Conservation (phyloP, 2,329 filamentous ascomycete species). For the Fusarium metavorans region DNA sequence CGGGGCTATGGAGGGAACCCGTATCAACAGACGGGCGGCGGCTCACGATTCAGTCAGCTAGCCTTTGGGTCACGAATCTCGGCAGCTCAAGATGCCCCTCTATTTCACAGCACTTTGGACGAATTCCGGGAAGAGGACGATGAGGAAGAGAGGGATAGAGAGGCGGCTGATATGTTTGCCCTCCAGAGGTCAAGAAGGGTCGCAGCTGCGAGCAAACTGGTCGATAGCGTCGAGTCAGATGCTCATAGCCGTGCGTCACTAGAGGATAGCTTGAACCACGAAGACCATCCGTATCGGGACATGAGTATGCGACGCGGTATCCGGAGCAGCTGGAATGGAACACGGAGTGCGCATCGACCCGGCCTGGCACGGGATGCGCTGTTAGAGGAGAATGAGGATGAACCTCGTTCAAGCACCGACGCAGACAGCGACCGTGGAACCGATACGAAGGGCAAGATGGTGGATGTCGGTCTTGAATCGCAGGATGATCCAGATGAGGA, state of each 20-base stretch:
- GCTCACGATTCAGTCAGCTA: constrained; percentile 77
- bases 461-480: constrained; percentile 86
- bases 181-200: constrained; percentile 90
- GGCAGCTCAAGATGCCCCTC: constrained; percentile 80
- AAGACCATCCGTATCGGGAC: constrained; percentile 57
- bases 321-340: constrained; percentile 74
- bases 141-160: constrained; percentile 87
- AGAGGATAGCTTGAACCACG: constrained; percentile 47
- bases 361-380: constrained; percentile 47
- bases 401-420: constrained; percentile 50
- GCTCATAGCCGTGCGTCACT: constrained; percentile 54
- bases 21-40: constrained; percentile 80
- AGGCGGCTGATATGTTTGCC: constrained; percentile 94
- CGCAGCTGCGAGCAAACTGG: constrained; percentile 84
- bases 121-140: constrained; percentile 95
- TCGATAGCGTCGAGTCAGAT: constrained; percentile 87
- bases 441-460: constrained; percentile 74
- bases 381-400: constrained; percentile 58
- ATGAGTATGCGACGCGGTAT: constrained; percentile 65
- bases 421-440: constrained; percentile 45
- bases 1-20: constrained; percentile 74
- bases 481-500: constrained; percentile 68
- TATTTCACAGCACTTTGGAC: constrained; percentile 94
- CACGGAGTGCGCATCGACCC: constrained; percentile 55
- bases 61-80: constrained; percentile 84